phyloP scores from a whole-genome alignment of 129 eudicot genomes.

The Flaveria bidentis region DNA sequence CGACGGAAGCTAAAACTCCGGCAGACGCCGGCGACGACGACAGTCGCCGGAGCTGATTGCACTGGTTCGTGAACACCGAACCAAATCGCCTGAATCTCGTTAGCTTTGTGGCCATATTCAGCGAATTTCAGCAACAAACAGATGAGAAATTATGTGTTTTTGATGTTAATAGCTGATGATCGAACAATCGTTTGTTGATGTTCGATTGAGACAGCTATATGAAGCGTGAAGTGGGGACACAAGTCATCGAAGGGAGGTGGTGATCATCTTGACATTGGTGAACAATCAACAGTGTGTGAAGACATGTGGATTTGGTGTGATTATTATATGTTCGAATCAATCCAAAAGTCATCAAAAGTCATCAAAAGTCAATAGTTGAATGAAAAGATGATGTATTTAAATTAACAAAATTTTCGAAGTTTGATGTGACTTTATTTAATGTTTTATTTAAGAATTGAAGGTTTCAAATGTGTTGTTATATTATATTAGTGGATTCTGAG shows the following conservation, averaged over 20 bases:
- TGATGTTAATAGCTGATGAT: not conserved
- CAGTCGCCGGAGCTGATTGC: conserved; percentile 25
- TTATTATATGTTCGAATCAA: not conserved
- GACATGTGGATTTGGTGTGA: not conserved
- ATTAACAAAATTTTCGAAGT: too few species aligned
- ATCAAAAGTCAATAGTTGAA: not conserved
- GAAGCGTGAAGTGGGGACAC: not conserved
- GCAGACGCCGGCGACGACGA: conserved; percentile 31
- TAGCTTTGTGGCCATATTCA: conserved; percentile 27
- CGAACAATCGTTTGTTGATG: not conserved
- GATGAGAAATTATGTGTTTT: not conserved
- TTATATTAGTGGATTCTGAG: too few species aligned
- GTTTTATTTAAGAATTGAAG: too few species aligned
- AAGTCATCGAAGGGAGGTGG: conserved; percentile 8
- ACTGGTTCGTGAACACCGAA: conserved; percentile 24
- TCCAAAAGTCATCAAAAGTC: not conserved
- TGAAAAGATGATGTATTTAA: not conserved
- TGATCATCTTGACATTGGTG: not conserved
- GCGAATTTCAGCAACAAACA: not conserved
- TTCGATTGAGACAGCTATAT: not conserved
- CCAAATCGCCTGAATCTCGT: conserved; percentile 20
- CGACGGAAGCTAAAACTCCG: conserved; percentile 23
- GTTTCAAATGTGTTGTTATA: too few species aligned
- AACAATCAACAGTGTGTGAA: too few species aligned
- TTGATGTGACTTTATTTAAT: too few species aligned